Base-by-base conservation (phyloP, 306 rosid genomes). In the Lupinus albus region DNA sequence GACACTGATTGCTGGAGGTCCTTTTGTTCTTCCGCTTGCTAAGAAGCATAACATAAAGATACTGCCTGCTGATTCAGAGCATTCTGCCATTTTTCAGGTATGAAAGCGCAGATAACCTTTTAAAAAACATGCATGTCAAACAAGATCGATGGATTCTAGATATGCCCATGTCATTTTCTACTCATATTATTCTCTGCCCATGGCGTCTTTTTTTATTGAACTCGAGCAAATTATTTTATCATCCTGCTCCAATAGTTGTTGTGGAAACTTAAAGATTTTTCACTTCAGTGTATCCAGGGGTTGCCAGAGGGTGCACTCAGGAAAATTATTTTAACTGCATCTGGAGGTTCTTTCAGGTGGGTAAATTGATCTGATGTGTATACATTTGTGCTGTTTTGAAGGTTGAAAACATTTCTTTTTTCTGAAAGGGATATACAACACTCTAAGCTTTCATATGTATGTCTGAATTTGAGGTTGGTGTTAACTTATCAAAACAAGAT, bases 21-120 rank as follows among this genome's bases (percentile, higher is more conserved):
- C 99, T 62, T 93, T 93, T 79, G 95, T 93, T 72, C 97, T 93
- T 74, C 99, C 99, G 75, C 97, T 93, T 64, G 99, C 99, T n/a
- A 84, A 66, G 61, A 88, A 93, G 84, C 97, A 93, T 73, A 88
- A 88, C n/a, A 85, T 93, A 36, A 93, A 93, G 72, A 93, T 93
- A 69, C 97, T 93, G 78, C 99, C 99, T 13, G 99, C 99, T 42
- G 99, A 93, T 86, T 93, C 99, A 35, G 99, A 93, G 61, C 99
- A 93, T 76, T 93, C 99, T 67, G 99, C 99, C 44, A 90, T 93
- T 75, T 93, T 93, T 82, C 99, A 93, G 99, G 99, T 93, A 81
- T 32, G 47, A 12, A 48, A 73, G 41, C 30, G 4, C 39, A 5
- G 3, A 35, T 63, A 14, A 14, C 38, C 28, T 21, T 36, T 49